Evolutionary conservation across 2,329 filamentous ascomycete species (phyloP), one percentile per base, ranked within the genome.

Genomic region (Thielaviopsis euricoi): DNA sequence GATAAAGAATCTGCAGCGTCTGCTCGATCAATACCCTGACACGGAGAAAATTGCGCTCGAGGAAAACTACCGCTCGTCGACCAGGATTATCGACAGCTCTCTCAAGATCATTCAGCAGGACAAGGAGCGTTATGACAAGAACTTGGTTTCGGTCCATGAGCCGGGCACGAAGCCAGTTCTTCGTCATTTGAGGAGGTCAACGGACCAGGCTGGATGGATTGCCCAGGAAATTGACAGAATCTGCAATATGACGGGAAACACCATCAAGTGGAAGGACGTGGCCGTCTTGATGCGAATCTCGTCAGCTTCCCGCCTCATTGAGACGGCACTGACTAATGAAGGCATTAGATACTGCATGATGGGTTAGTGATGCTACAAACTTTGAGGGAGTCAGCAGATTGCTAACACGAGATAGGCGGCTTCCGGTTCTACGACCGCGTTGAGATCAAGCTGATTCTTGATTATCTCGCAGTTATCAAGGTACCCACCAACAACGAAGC

Each of bases 21-120:
- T 98, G 75, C 79, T 89, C 56, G 74, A 74, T 49, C 83, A 88
- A 60, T 96, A 86, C 66, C 83, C 83, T 0, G 79, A 85, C 25
- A 93, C 89, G 0, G 78, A 89, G 4, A 85, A 93, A 59, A 82
- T 96, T 51, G 83, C 91, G 6, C 75, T 98, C 2, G 87, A 96
- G 67, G 87, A 96, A 65, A 98, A 97, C 65, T 98, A 98, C 67
- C 81, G 91, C 22, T 97, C 91, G 1, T 94, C 89, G 0, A 87
- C 85, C 46, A 83, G 83, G 7, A 96, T 98, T 60, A 74, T 97
- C 23, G 77, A 80, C 60, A 81, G 86, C 6, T 89, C 93, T 0
- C 76, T 94, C 61, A 81, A 84, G 61, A 83, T 98, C 53, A 97
- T 98, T 61, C 84, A 96, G 68, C 91, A 97, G 69, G 91, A 98